Percentiles rank a stretch among this genome's conserved stretches.
Conservation (phyloP, 768 basidiomycete species). For the Paxillus involutus region DNA sequence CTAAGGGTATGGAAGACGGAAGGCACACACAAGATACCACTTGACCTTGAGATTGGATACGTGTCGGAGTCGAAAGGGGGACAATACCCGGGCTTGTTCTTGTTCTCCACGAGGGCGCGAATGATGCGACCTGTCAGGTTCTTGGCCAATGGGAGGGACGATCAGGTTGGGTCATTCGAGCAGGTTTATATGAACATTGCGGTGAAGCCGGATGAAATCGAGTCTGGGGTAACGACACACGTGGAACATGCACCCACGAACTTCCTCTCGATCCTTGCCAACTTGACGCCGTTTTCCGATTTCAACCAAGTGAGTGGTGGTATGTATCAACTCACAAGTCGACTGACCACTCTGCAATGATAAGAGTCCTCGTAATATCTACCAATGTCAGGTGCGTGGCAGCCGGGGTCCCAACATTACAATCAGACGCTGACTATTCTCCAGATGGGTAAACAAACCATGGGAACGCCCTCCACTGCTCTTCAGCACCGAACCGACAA, state of each 20-base stretch:
- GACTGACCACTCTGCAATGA: background rate
- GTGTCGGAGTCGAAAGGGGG: constrained; percentile 90
- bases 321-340: background rate
- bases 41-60: constrained; percentile 93
- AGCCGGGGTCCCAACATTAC: background rate
- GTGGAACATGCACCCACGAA: constrained; percentile 94
- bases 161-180: constrained; percentile 94
- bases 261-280: constrained; percentile 94
- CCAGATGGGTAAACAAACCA: constrained; percentile 99
- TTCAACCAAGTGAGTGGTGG: constrained; percentile 83
- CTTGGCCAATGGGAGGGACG: constrained; percentile 79
- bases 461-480: constrained; percentile 97
- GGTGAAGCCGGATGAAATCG: constrained; percentile 83
- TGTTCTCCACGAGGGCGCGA: constrained; percentile 82
- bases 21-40: constrained; percentile 72
- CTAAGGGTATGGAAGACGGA: constrained; percentile 96
- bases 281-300: constrained; percentile 98
- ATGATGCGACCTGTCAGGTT: constrained; percentile 99
- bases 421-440: constrained; percentile 6
- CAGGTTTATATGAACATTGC: constrained; percentile 99
- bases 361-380: constrained; percentile 87
- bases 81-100: constrained; percentile 93
- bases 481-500: constrained; percentile 94
- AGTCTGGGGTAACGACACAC: constrained; percentile 76
- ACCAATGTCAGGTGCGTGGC: constrained; percentile 79